These are phyloP conservation scores for Arabidopsis thaliana DNA, from an alignment of 345 rosid species.

Conservation along the genomic window TAIR10.1 NC_003074.8:19836501-19837000, in stretches of 20 bases:
- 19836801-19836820: background rate
- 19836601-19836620: background rate
- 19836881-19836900: background rate
- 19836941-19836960: conserved; percentile 19
- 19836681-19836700: background rate
- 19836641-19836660: background rate
- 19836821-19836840: background rate
- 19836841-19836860: conserved; percentile 9
- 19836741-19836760: background rate
- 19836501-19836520: conserved; percentile 60
- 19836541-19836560: background rate
- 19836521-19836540: background rate
- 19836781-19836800: conserved; percentile 4
- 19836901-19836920: conserved; percentile 12
- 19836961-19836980: conserved; percentile 37
- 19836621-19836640: background rate
- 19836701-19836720: background rate
- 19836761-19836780: background rate
- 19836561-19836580: background rate
- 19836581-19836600: background rate
- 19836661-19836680: background rate
- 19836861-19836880: background rate
- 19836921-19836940: conserved; percentile 31
- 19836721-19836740: background rate
- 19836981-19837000: conserved; percentile 24